Conservation (phyloP, 2,329 filamentous ascomycete genomes). For the Grosmannia clavigera region DNA sequence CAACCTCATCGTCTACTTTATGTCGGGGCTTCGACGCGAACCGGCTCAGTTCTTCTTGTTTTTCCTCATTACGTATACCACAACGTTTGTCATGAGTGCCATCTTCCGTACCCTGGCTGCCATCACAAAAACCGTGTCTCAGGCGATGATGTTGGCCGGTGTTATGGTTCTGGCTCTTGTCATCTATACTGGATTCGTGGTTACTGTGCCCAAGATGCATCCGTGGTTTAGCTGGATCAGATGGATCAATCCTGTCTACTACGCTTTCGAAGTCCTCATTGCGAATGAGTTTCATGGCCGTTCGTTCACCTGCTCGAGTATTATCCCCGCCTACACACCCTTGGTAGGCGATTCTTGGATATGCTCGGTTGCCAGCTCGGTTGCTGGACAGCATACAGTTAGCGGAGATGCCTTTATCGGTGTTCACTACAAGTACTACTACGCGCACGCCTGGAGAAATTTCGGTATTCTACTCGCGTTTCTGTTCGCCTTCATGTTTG, state of each 20-base stretch:
- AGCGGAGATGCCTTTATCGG: slow-evolving; percentile 45
- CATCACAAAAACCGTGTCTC: slow-evolving; percentile 54
- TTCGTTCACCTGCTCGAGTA: slow-evolving; percentile 38
- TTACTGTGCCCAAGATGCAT: slow-evolving; percentile 54
- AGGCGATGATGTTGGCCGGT: slow-evolving; percentile 48
- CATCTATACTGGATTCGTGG: slow-evolving; percentile 60
- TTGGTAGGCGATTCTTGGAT: slow-evolving; percentile 29
- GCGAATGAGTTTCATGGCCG: slow-evolving; percentile 68
- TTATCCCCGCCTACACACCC: slow-evolving; percentile 24
- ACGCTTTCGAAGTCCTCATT: slow-evolving; percentile 69
- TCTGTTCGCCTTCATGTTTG: slow-evolving; percentile 43
- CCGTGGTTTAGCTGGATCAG: slow-evolving; percentile 74
- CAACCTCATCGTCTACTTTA: slow-evolving; percentile 75
- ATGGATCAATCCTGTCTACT: slow-evolving; percentile 66
- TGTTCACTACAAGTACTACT: slow-evolving; percentile 44
- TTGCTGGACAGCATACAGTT: slow-evolving; percentile 38
- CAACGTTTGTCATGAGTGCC: slow-evolving; percentile 71
- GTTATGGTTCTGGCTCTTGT: slow-evolving; percentile 53
- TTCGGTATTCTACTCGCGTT: slow-evolving; percentile 46
- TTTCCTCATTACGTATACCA: slow-evolving; percentile 60
- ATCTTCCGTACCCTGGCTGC: slow-evolving; percentile 72
- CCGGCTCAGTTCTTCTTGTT: slow-evolving; percentile 77
- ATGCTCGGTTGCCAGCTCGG: slow-evolving; percentile 47
- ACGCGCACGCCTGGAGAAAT: slow-evolving; percentile 52
- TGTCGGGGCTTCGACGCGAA: slow-evolving; percentile 66